A percentile compares a stretch with the other conserved stretches of the same genome.
phyloP scores from a whole-genome alignment of 352 stramenopile species.

The Phytophthora melonis region DNA sequence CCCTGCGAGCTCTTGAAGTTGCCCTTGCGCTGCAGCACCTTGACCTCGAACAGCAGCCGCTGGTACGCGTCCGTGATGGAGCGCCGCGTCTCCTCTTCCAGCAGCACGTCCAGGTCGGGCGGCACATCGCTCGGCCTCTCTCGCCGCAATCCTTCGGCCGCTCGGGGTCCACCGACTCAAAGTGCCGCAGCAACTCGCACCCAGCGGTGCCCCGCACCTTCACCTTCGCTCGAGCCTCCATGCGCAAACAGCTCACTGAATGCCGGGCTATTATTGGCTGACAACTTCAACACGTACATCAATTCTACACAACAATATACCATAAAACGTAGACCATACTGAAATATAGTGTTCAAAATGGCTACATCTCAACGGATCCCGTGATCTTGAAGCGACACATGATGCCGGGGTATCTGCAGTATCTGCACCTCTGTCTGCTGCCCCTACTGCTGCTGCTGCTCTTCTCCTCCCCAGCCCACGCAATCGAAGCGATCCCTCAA shows the following conservation, averaged over 20 bases:
- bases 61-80: conserved; percentile 74
- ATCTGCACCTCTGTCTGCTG: conserved; percentile 16
- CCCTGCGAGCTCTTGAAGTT: conserved; percentile 75
- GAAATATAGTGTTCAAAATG: not conserved
- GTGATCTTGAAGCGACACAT: conserved; percentile 2
- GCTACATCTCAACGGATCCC: not conserved
- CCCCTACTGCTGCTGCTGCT: conserved; percentile 5
- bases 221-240: conserved; percentile 39
- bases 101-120: conserved; percentile 53
- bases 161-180: conserved; percentile 68
- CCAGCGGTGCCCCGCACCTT: conserved; percentile 57
- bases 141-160: conserved; percentile 62
- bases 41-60: conserved; percentile 72
- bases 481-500: conserved; percentile 57
- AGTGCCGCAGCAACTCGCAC: conserved; percentile 51
- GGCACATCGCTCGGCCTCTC: conserved; percentile 15
- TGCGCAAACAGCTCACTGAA: not conserved
- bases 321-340: not conserved
- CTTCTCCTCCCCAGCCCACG: not conserved
- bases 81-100: conserved; percentile 72
- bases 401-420: conserved; percentile 9
- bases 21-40: conserved; percentile 62
- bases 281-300: not conserved
- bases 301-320: not conserved
- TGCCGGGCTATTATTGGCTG: not conserved